phyloP scores from a whole-genome alignment of 257 asterid species.

The Cordia subcordata region DNA sequence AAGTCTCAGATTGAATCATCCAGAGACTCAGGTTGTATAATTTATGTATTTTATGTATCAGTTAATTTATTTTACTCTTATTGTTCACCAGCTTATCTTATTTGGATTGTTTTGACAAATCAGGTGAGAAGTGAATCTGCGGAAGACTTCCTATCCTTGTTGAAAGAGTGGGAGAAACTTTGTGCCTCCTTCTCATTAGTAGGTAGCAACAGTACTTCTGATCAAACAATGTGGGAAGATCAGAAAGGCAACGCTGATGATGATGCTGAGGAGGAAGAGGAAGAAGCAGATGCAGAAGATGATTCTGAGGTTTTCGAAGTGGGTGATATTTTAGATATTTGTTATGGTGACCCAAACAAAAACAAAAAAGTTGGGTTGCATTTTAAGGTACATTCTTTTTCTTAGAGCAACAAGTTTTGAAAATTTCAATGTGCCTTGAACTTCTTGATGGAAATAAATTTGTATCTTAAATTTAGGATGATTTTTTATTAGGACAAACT shows the following conservation, averaged over 20 bases:
- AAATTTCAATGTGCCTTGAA: too few relatives aligned
- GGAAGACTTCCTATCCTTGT: constrained; percentile 39
- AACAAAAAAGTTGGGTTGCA: constrained; percentile 26
- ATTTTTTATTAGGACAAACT: too few relatives aligned
- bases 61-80: neutral
- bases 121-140: constrained; percentile 74
- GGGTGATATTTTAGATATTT: constrained; percentile 35
- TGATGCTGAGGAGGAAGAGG: constrained; percentile 16
- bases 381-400: constrained; percentile 48
- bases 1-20: constrained; percentile 65
- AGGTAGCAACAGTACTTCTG: constrained; percentile 14
- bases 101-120: neutral
- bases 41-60: neutral
- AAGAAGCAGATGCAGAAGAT: constrained; percentile 20
- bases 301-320: constrained; percentile 56
- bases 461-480: too few relatives aligned
- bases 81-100: neutral
- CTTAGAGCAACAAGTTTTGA: too few relatives aligned
- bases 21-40: constrained; percentile 58
- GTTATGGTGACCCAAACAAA: constrained; percentile 57
- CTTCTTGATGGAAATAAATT: too few relatives aligned
- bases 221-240: constrained; percentile 15
- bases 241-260: constrained; percentile 6
- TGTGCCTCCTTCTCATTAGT: constrained; percentile 36
- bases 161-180: constrained; percentile 70